A percentile compares a stretch with the other conserved stretches of the same genome.
phyloP scores from a whole-genome alignment of 805 yeast species.

The Starmerella vitae region DNA sequence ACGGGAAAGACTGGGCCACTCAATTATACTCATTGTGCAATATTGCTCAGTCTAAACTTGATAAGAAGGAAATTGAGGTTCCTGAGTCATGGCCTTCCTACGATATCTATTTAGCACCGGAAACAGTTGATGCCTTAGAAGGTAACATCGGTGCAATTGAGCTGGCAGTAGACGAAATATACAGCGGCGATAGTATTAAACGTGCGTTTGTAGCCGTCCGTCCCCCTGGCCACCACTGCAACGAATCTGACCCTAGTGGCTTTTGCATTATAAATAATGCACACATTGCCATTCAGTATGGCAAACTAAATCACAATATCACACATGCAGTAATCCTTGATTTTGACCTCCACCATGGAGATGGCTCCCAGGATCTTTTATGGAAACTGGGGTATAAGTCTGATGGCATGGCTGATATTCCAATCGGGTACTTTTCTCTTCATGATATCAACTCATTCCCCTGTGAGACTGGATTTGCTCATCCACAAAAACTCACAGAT shows the following conservation, averaged over 20 bases:
- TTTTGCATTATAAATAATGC: slow-evolving; percentile 72
- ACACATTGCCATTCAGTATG: slow-evolving; percentile 69
- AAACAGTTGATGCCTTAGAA: slow-evolving; percentile 54
- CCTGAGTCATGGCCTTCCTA: slow-evolving; percentile 76
- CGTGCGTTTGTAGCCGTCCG: slow-evolving; percentile 56
- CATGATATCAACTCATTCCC: slow-evolving; percentile 83
- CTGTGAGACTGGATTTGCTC: slow-evolving; percentile 64
- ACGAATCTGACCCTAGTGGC: slow-evolving; percentile 72
- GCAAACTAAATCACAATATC: slow-evolving; percentile 44
- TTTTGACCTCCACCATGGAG: slow-evolving; percentile 80
- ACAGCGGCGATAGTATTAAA: slow-evolving; percentile 23
- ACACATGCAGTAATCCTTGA: slow-evolving; percentile 74
- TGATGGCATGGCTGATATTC: slow-evolving; percentile 13
- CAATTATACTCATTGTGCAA: slow-evolving; percentile 44
- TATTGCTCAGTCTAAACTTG: slow-evolving; percentile 43
- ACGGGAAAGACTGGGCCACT: slow-evolving; percentile 62
- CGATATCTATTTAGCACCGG: slow-evolving; percentile 59
- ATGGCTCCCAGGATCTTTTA: slow-evolving; percentile 75
- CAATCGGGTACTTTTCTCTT: slow-evolving; percentile 65
- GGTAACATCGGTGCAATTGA: slow-evolving; percentile 72
- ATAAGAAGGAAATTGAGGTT: slow-evolving; percentile 48
- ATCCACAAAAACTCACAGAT: slow-evolving; percentile 52
- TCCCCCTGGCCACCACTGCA: slow-evolving; percentile 84
- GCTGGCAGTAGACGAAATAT: slow-evolving; percentile 47
- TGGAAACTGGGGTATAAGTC: slow-evolving; percentile 58